Conservation (phyloP, 805 yeast genomes). For the Zygosaccharomyces rouxii region DNA sequence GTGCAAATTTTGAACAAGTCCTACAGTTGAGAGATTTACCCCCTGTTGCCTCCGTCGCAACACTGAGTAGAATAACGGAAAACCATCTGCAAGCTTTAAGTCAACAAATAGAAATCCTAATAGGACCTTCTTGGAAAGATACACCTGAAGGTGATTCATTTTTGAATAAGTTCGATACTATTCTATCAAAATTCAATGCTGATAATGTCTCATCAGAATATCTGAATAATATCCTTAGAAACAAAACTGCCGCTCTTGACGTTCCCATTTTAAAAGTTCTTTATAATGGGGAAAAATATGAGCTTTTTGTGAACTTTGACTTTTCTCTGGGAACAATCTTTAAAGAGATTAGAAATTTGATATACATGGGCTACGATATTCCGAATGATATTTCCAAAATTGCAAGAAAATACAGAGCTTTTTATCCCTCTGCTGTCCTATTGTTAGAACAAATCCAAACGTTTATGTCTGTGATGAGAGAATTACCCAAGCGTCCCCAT, state of each 20-base stretch:
- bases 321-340: constrained; percentile 39
- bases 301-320: constrained; percentile 51
- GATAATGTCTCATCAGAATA: constrained; percentile 44
- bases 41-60: constrained; percentile 41
- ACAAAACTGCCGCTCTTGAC: constrained; percentile 18
- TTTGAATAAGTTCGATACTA: constrained; percentile 42
- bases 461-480: constrained; percentile 34
- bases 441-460: constrained; percentile 48
- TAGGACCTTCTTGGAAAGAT: constrained; percentile 58
- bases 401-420: constrained; percentile 46
- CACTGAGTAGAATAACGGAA: constrained; percentile 52
- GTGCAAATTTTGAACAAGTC: constrained; percentile 34
- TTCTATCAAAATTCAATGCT: constrained; percentile 46
- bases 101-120: constrained; percentile 44
- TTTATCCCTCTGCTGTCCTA: constrained; percentile 55
- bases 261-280: constrained; percentile 42
- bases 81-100: constrained; percentile 41
- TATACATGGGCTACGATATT: constrained; percentile 48
- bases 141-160: constrained; percentile 67
- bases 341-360: constrained; percentile 51
- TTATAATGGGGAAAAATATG: constrained; percentile 25
- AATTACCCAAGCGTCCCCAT: constrained; percentile 38
- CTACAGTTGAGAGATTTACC: constrained; percentile 46
- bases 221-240: constrained; percentile 36
- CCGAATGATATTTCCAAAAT: constrained; percentile 49